Evolutionary conservation across 2,329 filamentous ascomycete genomes (phyloP).

Genomic region (Colletotrichum navitas): DNA sequence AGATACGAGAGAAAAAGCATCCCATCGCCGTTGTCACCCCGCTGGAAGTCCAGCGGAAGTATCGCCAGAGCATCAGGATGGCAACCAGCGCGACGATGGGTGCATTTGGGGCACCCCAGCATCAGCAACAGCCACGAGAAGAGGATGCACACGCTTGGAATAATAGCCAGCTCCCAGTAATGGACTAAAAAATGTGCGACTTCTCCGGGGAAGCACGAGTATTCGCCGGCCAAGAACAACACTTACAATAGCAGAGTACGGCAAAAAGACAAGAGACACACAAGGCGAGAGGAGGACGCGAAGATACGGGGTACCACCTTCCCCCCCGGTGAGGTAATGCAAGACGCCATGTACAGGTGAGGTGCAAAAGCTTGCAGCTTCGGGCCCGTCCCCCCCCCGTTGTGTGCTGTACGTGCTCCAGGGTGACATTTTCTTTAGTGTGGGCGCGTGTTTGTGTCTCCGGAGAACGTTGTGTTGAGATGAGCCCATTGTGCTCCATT

Average conservation of each 20-base stretch:
- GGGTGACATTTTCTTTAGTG: background rate
- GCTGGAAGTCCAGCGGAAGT: constrained; percentile 43
- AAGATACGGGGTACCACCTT: constrained; percentile 21
- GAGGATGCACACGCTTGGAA: constrained; percentile 22
- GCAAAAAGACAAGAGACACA: constrained; percentile 18
- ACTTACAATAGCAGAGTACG: constrained; percentile 32
- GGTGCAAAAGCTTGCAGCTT: constrained; percentile 28
- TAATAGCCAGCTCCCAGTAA: background rate
- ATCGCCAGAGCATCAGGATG: constrained; percentile 36
- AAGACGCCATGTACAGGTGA: constrained; percentile 1
- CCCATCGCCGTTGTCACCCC: constrained; percentile 46
- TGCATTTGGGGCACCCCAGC: background rate
- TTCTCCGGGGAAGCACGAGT: background rate
- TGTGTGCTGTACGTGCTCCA: background rate
- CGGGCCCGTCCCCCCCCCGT: background rate
- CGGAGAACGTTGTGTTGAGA: background rate
- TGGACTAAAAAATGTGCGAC: background rate
- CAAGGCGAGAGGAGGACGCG: constrained; percentile 11
- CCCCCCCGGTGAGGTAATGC: constrained; percentile 25
- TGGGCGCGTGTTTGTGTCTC: background rate
- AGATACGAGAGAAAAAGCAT: constrained; percentile 8
- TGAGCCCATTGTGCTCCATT: constrained; percentile 1
- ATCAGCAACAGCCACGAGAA: constrained; percentile 25
- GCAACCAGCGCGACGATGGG: constrained; percentile 14
- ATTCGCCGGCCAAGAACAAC: background rate